Evolutionary conservation across 345 rosid genomes (phyloP), one percentile per base, ranked within the genome.

Genomic region (Syzygium grande): DNA sequence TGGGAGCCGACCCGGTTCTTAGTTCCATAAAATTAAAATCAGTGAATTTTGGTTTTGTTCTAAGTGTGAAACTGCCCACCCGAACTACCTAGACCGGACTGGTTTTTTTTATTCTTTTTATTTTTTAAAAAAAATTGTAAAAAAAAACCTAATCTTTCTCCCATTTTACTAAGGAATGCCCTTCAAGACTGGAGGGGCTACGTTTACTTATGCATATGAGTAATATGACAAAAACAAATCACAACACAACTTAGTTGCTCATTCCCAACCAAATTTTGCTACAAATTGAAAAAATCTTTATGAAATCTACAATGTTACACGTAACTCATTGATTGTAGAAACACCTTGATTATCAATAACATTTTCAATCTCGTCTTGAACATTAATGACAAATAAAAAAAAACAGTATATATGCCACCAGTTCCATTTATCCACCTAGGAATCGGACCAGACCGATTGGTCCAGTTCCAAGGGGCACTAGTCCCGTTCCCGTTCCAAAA

Each of bases 401-500:
- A 58, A n/a, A n/a, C n/a, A n/a, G 1, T 11, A 2, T 10, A 10
- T 6, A 58, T 58, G 29, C 3, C 14, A 58, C 29, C 27, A 2
- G 29, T 58, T 25, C 3, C 63, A 25, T 2, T 25, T 2, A 0
- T n/a, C 23, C 23, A 56, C 9, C 22, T 23, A 8, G 23, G n/a
- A 56, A 56, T 12, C 22, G 4, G 23, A 56, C 61, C 1, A 5
- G 12, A 56, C 0, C 10, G 2, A n/a, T 56, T 0, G n/a, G 12
- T 22, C n/a, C 4, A 3, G 12, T 56, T 56, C 23, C 23, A 56
- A 11, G 27, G 4, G n/a, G 61, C 61, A 22, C 23, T n/a, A 4
- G 11, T 56, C 23, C 23, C 0, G 12, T 56, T 22, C 6, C 29
- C 1, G 2, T 23, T 58, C 63, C 7, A 58, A 13, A 58, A 58